phyloP scores from a whole-genome alignment of 2,329 filamentous ascomycete genomes.

The Fonsecaea erecta region DNA sequence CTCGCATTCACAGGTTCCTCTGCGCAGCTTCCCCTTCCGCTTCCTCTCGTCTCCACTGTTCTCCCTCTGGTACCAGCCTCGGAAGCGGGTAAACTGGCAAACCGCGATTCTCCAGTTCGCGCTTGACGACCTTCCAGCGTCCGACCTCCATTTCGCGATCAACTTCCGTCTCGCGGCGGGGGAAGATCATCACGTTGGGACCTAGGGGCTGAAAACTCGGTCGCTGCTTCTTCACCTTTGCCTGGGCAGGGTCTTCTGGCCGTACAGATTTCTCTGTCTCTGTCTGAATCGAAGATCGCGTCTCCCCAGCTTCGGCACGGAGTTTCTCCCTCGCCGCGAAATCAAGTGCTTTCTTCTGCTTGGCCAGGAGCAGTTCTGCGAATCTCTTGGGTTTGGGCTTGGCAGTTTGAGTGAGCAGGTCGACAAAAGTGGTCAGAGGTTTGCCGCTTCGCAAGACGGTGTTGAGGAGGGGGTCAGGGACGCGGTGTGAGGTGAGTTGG shows the following conservation, averaged over 20 bases:
- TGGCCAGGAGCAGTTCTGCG: slow-evolving; percentile 23
- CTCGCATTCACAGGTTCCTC: background rate
- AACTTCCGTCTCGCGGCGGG: slow-evolving; percentile 68
- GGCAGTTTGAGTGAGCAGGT: slow-evolving; percentile 43
- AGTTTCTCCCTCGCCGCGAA: background rate
- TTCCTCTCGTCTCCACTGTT: slow-evolving; percentile 15
- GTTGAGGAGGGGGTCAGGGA: slow-evolving; percentile 72
- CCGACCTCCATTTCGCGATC: slow-evolving; percentile 74
- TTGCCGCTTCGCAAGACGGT: slow-evolving; percentile 58
- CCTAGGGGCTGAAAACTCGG: slow-evolving; percentile 18
- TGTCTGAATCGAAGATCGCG: background rate
- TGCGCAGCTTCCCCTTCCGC: background rate
- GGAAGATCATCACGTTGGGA: slow-evolving; percentile 71
- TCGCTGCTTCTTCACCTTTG: slow-evolving; percentile 1
- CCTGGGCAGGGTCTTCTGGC: background rate
- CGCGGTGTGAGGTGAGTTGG: slow-evolving; percentile 76
- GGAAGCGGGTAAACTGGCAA: slow-evolving; percentile 60
- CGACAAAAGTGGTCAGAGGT: slow-evolving; percentile 56
- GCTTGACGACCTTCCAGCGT: slow-evolving; percentile 77
- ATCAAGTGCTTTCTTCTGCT: slow-evolving; percentile 24
- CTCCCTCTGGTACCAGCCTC: slow-evolving; percentile 8
- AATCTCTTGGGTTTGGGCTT: slow-evolving; percentile 59
- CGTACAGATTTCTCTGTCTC: background rate
- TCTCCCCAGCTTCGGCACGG: background rate
- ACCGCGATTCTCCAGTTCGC: slow-evolving; percentile 67